phyloP scores from a whole-genome alignment of 2,329 filamentous ascomycete genomes.

The Alternaria sp. region DNA sequence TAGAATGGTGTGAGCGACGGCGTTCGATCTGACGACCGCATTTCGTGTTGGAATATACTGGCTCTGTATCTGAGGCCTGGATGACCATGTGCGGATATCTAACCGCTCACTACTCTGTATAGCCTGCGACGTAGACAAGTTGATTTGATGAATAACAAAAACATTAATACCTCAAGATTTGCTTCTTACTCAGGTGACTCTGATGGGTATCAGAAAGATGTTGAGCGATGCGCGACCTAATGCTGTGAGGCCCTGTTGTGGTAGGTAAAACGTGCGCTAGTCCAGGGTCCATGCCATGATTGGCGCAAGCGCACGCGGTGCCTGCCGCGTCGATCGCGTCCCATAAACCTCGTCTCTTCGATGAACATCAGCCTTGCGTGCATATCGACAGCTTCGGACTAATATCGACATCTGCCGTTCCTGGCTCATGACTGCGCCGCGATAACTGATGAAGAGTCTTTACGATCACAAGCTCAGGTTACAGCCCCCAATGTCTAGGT shows the following conservation, averaged over 20 bases:
- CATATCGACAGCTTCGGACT: neutral
- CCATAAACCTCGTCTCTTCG: conserved; percentile 22
- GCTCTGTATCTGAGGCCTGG: conserved; percentile 6
- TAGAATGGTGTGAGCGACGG: conserved; percentile 37
- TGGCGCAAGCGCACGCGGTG: conserved; percentile 16
- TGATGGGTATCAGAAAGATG: conserved; percentile 3
- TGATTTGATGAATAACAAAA: conserved; percentile 5
- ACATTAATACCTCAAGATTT: neutral
- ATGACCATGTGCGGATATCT: conserved; percentile 3
- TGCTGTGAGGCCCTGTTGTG: conserved; percentile 22
- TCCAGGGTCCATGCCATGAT: conserved; percentile 15
- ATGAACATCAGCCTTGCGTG: conserved; percentile 5
- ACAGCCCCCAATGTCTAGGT: conserved; percentile 10
- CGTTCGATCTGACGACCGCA: conserved; percentile 24
- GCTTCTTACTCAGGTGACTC: conserved; percentile 1
- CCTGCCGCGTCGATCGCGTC: conserved; percentile 10
- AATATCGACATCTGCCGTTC: conserved; percentile 3
- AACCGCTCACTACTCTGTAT: conserved; percentile 5
- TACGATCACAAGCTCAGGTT: conserved; percentile 5
- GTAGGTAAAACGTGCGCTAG: conserved; percentile 13
- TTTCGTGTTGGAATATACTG: conserved; percentile 1
- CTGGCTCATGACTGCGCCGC: conserved; percentile 5
- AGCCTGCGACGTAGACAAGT: neutral
- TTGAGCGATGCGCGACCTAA: conserved; percentile 14
- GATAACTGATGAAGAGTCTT: conserved; percentile 6